Evolutionary conservation across 768 basidiomycete species (phyloP).

Genomic region (Psilocybe cubensis): DNA sequence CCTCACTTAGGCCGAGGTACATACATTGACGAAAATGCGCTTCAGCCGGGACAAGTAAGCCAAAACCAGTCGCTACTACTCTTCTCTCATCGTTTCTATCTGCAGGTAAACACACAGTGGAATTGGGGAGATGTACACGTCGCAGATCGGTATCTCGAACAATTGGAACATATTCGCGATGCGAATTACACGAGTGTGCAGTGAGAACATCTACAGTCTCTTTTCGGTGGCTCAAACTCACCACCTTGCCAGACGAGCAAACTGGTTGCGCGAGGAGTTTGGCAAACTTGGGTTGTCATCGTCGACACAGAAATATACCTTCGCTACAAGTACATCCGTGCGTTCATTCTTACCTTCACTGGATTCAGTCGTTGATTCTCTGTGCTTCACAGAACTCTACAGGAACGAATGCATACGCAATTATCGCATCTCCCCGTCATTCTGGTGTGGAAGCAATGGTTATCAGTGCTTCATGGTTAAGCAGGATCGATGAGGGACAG

Average conservation of each 20-base stretch:
- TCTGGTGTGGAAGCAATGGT: constrained; percentile 94
- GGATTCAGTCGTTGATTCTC: constrained; percentile 1
- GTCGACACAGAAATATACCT: constrained; percentile 70
- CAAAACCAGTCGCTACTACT: not conserved
- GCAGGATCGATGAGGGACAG: constrained; percentile 59
- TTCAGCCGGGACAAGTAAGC: constrained; percentile 87
- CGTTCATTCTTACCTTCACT: constrained; percentile 19
- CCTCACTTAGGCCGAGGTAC: constrained; percentile 64
- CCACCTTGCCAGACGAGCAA: constrained; percentile 56
- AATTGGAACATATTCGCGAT: constrained; percentile 65
- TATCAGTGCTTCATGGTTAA: constrained; percentile 89
- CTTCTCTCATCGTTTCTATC: not conserved
- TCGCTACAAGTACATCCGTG: constrained; percentile 56
- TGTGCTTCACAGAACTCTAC: constrained; percentile 45
- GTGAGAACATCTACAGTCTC: constrained; percentile 48
- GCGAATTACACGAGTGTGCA: constrained; percentile 68
- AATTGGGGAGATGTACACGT: constrained; percentile 88
- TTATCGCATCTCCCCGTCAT: constrained; percentile 83
- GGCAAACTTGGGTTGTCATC: constrained; percentile 73
- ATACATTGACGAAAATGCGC: constrained; percentile 95
- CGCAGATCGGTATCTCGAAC: constrained; percentile 80
- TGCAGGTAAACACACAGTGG: constrained; percentile 90
- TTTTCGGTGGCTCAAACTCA: not conserved
- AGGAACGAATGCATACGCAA: constrained; percentile 84
- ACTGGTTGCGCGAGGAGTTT: constrained; percentile 66